Evolutionary conservation across 2,329 filamentous ascomycete genomes (phyloP).

Genomic region (Diaporthe australafricana): DNA sequence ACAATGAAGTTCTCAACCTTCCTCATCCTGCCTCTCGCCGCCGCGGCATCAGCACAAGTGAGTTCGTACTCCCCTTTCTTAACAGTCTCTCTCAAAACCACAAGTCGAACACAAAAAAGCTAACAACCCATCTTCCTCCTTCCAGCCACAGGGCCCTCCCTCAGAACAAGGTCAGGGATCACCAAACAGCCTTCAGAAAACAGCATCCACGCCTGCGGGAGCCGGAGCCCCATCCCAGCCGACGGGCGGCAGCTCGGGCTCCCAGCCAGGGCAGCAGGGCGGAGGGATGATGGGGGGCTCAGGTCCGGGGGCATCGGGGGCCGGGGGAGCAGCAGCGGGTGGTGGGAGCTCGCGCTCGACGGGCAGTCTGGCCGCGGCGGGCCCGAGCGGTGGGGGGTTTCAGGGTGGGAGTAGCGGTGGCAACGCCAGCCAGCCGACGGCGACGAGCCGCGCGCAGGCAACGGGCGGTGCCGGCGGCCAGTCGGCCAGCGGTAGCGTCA

Average conservation of each 20-base stretch:
- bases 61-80: conserved; percentile 5
- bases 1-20: conserved; percentile 21
- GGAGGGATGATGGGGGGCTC: background rate
- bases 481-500: background rate
- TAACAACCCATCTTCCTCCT: background rate
- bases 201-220: background rate
- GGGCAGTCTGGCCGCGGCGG: conserved; percentile 15
- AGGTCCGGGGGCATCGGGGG: background rate
- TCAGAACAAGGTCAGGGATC: conserved; percentile 24
- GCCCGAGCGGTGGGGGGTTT: conserved; percentile 2
- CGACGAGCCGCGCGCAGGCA: background rate
- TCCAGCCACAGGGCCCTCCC: conserved; percentile 18
- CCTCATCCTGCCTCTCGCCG: conserved; percentile 9
- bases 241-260: background rate
- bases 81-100: background rate
- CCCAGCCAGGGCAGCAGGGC: too few relatives aligned
- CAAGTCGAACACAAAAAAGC: background rate
- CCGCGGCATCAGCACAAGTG: conserved; percentile 9
- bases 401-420: background rate
- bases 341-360: background rate
- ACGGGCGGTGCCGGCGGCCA: background rate
- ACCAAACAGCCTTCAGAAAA: conserved; percentile 14
- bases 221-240: conserved; percentile 8
- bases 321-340: background rate
- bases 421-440: background rate